These are phyloP conservation scores for Penicillium sp. DNA, from an alignment of 2,329 filamentous ascomycete species.

Conservation along the genomic window DNA sequence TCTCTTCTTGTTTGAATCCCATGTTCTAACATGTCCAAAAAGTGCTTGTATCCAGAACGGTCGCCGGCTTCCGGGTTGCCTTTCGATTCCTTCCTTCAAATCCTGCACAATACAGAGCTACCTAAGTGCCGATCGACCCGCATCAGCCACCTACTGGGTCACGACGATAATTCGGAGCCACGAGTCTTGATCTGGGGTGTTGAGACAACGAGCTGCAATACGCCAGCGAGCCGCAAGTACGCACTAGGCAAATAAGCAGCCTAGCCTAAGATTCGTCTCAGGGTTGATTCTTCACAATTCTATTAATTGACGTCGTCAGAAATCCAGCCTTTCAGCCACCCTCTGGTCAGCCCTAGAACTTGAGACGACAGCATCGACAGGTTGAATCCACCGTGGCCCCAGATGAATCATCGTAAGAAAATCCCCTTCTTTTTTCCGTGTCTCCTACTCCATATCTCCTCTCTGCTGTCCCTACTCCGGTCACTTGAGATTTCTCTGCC, in stretches of 20 bases:
- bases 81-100: not conserved
- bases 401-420: slow-evolving; percentile 33
- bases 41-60: not conserved
- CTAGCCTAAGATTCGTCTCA: slow-evolving; percentile 13
- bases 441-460: slow-evolving; percentile 1
- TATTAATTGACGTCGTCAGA: slow-evolving; percentile 19
- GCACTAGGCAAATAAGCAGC: slow-evolving; percentile 16
- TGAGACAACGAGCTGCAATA: slow-evolving; percentile 3
- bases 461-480: not conserved
- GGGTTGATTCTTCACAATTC: slow-evolving; percentile 25
- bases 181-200: slow-evolving; percentile 10
- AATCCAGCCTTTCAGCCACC: slow-evolving; percentile 26
- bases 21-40: slow-evolving; percentile 13
- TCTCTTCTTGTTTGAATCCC: not conserved
- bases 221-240: slow-evolving; percentile 21
- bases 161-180: slow-evolving; percentile 3
- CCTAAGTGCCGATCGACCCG: slow-evolving; percentile 5
- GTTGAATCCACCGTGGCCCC: slow-evolving; percentile 5
- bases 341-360: slow-evolving; percentile 22
- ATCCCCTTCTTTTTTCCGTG: slow-evolving; percentile 19
- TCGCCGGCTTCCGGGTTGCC: not conserved
- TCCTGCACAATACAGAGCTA: slow-evolving; percentile 3
- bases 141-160: slow-evolving; percentile 5
- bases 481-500: not conserved
- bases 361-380: not conserved